phyloP scores from a whole-genome alignment of 495 filamentous ascomycete genomes.

The Penicillium cataractarum region DNA sequence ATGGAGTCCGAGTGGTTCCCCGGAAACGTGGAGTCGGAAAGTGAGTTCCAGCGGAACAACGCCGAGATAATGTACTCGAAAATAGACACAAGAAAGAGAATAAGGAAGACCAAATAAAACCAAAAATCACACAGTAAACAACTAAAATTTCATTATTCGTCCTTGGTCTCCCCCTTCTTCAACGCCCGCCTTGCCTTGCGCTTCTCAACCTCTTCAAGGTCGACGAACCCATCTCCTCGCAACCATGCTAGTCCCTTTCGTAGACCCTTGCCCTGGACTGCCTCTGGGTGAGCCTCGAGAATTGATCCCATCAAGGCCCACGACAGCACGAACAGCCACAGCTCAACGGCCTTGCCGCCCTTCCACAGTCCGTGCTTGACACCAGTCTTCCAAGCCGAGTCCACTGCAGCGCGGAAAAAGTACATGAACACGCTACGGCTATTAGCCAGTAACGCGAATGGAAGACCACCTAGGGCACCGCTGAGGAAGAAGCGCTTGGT shows the following conservation, averaged over 20 bases:
- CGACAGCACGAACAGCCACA: conserved; percentile 76
- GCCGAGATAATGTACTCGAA: not conserved
- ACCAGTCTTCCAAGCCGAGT: conserved; percentile 88
- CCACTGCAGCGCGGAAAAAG: conserved; percentile 70
- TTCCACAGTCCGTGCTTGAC: conserved; percentile 83
- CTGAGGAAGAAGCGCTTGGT: conserved; percentile 86
- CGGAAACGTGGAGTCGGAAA: conserved; percentile 29
- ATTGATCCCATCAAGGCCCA: conserved; percentile 77
- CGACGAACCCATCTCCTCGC: conserved; percentile 68
- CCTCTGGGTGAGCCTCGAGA: conserved; percentile 69
- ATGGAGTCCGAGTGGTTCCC: conserved; percentile 22
- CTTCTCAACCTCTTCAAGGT: conserved; percentile 44
- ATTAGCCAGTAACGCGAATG: conserved; percentile 71
- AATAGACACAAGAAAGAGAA: not conserved
- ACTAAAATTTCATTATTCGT: not conserved
- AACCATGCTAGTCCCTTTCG: conserved; percentile 76
- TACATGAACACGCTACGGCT: conserved; percentile 71
- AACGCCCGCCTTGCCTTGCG: conserved; percentile 36
- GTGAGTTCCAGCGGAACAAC: conserved; percentile 25
- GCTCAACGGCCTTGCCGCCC: conserved; percentile 78
- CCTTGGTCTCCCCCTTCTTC: conserved; percentile 25
- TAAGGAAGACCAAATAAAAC: not conserved
- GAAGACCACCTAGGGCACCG: conserved; percentile 77
- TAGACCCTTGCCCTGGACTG: conserved; percentile 66
- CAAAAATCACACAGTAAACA: not conserved